These are phyloP conservation scores for Termitomyces sp. DNA, from an alignment of 1,284 basidiomycete genomes.

Conservation along the genomic window DNA sequence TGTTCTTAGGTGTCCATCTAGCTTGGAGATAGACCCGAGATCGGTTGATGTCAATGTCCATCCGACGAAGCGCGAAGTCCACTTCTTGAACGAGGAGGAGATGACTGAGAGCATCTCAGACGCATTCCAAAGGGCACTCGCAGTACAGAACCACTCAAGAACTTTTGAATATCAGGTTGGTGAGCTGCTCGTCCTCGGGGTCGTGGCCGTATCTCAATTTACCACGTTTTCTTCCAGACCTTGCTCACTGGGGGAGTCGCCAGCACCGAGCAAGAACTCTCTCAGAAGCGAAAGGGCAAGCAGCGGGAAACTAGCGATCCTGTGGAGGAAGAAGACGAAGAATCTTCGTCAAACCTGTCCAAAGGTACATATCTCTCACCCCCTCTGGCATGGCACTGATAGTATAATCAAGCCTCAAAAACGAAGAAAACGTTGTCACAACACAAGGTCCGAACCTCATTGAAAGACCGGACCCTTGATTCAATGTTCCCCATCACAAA, in stretches of 20 bases:
- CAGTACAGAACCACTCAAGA: conserved; percentile 63
- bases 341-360: conserved; percentile 11
- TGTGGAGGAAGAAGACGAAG: conserved; percentile 18
- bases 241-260: conserved; percentile 51
- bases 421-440: conserved; percentile 63
- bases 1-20: conserved; percentile 23
- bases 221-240: conserved; percentile 38
- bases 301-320: conserved; percentile 36
- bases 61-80: conserved; percentile 96
- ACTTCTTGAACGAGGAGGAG: conserved; percentile 90
- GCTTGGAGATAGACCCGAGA: conserved; percentile 79
- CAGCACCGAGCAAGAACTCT: conserved; percentile 24
- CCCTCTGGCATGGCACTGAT: background rate
- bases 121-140: conserved; percentile 62
- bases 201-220: background rate
- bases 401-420: conserved; percentile 20
- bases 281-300: conserved; percentile 41
- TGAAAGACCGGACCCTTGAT: conserved; percentile 85
- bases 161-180: conserved; percentile 81
- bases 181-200: background rate
- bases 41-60: conserved; percentile 98
- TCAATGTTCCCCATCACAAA: conserved; percentile 79
- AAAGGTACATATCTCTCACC: conserved; percentile 7
- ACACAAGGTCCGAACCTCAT: conserved; percentile 90
- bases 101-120: conserved; percentile 83